Evolutionary conservation across 768 basidiomycete species (phyloP).

Genomic region (Russula brevipes): DNA sequence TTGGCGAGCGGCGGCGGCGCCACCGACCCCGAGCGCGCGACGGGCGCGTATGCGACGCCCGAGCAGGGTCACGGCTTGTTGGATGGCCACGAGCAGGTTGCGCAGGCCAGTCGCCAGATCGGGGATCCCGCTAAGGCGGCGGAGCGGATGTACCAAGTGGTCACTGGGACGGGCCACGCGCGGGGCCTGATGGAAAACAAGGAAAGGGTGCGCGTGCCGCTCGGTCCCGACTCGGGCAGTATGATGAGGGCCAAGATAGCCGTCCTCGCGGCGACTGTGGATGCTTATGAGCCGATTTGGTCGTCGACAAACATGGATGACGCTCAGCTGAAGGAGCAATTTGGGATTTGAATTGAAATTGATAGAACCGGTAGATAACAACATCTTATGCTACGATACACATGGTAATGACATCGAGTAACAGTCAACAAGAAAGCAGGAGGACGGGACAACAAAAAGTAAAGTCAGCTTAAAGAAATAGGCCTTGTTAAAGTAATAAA

Average conservation of each 20-base stretch:
- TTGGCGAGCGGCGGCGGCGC: not conserved
- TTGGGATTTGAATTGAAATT: not conserved
- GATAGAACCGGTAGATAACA: not conserved
- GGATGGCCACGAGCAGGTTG: slow-evolving; percentile 2
- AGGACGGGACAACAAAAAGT: not conserved
- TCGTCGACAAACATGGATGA: slow-evolving; percentile 4
- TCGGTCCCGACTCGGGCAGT: slow-evolving; percentile 28
- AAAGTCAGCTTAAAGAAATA: not conserved
- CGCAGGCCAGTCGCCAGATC: slow-evolving; percentile 22
- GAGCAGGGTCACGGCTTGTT: slow-evolving; percentile 24
- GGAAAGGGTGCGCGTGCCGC: slow-evolving; percentile 23
- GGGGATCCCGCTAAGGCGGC: slow-evolving; percentile 29
- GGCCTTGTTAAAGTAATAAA: not conserved
- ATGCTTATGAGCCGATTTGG: slow-evolving; percentile 25
- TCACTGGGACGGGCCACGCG: slow-evolving; percentile 25
- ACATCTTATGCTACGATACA: not conserved
- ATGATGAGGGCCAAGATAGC: slow-evolving; percentile 26
- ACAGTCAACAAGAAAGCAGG: not conserved
- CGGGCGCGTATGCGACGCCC: slow-evolving; percentile 23
- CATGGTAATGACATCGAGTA: not conserved
- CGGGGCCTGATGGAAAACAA: slow-evolving; percentile 23
- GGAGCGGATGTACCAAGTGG: slow-evolving; percentile 28
- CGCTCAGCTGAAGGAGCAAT: not conserved
- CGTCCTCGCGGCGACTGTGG: slow-evolving; percentile 22
- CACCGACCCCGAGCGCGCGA: not conserved